Base-by-base conservation (phyloP, 495 filamentous ascomycete genomes). In the Elasticomyces elasticus region DNA sequence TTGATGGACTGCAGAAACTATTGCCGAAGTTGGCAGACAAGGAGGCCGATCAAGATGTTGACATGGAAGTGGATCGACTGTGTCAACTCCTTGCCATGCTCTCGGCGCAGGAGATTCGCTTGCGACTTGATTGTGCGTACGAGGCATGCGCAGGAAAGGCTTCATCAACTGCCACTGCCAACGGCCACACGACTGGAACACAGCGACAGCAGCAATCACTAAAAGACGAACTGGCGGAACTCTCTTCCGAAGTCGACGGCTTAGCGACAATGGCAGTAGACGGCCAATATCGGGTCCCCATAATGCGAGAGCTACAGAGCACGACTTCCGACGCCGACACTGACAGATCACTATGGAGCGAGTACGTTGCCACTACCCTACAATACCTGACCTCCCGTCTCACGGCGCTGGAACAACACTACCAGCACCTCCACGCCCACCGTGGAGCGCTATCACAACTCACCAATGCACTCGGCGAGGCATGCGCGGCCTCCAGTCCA, bases 221-320 rank as follows among this genome's bases (percentile, higher is more conserved):
- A 5, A n/a, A 17, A 7, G 25, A 42, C 0, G 60, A 62, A 43
- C 64, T 64, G 15, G 56, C 56, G 4, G 64, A 58, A 7, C 55
- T 71, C 0, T 61, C 62, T 41, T 42, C 26, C 1, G 69, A 69
- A 45, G 69, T 71, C 37, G 59, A 63, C 13, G 53, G 61, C 23
- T 56, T 71, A 7, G 56, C 60, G 15, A 52, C 66, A 20, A 69
- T 69, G 66, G 68, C 66, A 2, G 62, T 69, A 2, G 59, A 64
- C 20, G 40, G 42, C 31, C 55, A 64, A 30, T 61, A 50, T 26
- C 61, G 62, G 25, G 13, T 13, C 11, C 59, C 62, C 11, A 59
- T 62, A 33, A 26, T 46, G 15, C 31, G 50, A 17, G 55, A 44
- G 1, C 46, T 56, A 25, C 13, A 54, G 12, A 7, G 19, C 19